phyloP scores from a whole-genome alignment of 768 basidiomycete genomes.

The Hypholoma sublateritium region DNA sequence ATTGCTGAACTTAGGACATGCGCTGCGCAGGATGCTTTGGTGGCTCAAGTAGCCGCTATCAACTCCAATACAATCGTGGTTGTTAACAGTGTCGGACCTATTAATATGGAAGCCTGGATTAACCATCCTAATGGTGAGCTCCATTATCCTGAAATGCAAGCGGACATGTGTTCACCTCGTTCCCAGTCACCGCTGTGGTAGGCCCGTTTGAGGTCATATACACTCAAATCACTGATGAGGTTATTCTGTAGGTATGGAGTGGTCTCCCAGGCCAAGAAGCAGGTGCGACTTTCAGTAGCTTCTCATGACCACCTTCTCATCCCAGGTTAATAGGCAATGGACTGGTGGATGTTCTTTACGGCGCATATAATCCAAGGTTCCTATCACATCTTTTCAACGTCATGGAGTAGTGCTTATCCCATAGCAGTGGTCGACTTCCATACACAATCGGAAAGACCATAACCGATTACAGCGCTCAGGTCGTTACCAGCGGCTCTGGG shows the following conservation, averaged over 20 bases:
- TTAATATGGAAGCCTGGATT: slow-evolving; percentile 58
- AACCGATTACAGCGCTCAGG: slow-evolving; percentile 57
- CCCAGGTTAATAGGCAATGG: slow-evolving; percentile 43
- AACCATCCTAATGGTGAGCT: slow-evolving; percentile 47
- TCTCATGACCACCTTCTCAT: neutral
- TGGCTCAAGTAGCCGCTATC: slow-evolving; percentile 50
- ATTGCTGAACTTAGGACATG: neutral
- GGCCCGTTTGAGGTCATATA: slow-evolving; percentile 2
- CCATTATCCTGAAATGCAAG: neutral
- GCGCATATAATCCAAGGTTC: slow-evolving; percentile 56
- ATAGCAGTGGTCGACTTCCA: slow-evolving; percentile 40
- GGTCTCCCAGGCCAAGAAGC: slow-evolving; percentile 66
- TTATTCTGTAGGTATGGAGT: slow-evolving; percentile 40
- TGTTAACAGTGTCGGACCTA: slow-evolving; percentile 63
- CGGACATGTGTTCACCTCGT: neutral
- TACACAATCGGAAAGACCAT: slow-evolving; percentile 54
- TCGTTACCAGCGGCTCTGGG: slow-evolving; percentile 34
- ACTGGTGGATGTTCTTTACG: slow-evolving; percentile 59
- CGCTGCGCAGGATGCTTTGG: slow-evolving; percentile 38
- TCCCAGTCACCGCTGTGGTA: slow-evolving; percentile 37
- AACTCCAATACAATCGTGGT: slow-evolving; percentile 66
- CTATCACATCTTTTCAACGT: slow-evolving; percentile 13
- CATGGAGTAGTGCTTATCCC: neutral
- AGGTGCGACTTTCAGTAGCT: slow-evolving; percentile 29
- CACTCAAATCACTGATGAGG: neutral